Evolutionary conservation across 768 basidiomycete genomes (phyloP), one percentile per base, ranked within the genome.

Genomic region (Roridomyces roridus): DNA sequence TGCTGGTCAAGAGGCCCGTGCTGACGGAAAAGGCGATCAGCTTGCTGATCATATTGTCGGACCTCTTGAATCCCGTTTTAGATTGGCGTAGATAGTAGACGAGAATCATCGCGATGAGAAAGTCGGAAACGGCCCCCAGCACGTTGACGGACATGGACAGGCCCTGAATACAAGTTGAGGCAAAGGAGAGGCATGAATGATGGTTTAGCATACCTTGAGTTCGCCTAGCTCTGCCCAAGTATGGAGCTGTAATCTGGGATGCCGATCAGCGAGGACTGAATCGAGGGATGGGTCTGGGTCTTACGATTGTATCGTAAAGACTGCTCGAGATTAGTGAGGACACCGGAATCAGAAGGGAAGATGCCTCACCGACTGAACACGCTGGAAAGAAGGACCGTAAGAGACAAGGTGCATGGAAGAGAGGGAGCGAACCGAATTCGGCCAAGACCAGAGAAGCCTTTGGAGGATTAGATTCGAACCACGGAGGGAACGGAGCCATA

Each of bases 101-200:
- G 23, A 85, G 69, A 26, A 78, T 74, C 40, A 73, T 74, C 31
- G 83, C 79, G 43, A 85, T 85, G 49, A 79, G 59, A 28, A 81
- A 73, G 61, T 85, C 84, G 15, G 79, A 70, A 15, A 75, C 74
- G 8, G 80, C 82, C 9, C 79, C 82, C 29, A 84, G 65, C 6
- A 81, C 73, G 60, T 85, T 84, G 35, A 85, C 82, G 43, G 81
- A 73, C 76, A 84, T 82, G 5, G 84, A 84, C 26, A 84, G 70
- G 26, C 78, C 77, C 83, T 84, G 51, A 46, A 48, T 46, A 31
- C 36, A 35, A n/a, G 20, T 48, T 59, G 36, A 57, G 25, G 57
- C 34, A 29, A 35, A 37, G 45, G 58, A 31, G 24, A 28, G 39
- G 24, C 45, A 18, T 17, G 14, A 45, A 20, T 4, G 28, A 18